Base-by-base conservation (phyloP, 768 basidiomycete species). In the Naganishia kalamii region DNA sequence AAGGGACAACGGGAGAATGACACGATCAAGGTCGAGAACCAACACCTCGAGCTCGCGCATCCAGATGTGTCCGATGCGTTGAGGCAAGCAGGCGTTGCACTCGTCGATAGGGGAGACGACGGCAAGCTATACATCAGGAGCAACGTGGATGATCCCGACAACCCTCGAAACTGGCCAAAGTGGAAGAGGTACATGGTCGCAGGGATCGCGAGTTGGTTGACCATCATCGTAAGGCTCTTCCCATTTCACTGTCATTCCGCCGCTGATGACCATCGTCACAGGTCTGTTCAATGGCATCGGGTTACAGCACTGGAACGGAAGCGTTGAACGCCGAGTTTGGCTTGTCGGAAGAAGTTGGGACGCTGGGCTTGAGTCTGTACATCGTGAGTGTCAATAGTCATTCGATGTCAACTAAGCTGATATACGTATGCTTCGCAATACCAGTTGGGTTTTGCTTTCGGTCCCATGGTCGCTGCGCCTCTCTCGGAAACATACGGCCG, bases 161-260 rank as follows among this genome's bases (percentile, higher is more conserved):
- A 54, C 57, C 71, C 71, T 4, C 27, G 71, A 23, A 72, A 65
- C 41, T 72, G 70, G 69, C 66, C 65, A 29, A 72, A 70, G 32
- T 72, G 71, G 71, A 69, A 69, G 50, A 33, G 71, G 30, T 72
- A 72, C 27, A 33, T 54, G 29, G 43, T 72, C 3, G 71, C 70
- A 0, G 67, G 65, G 8, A 50, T 72, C 21, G 71, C 71, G 12
- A 52, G 60, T 17, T 63, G 61, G 46, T 41, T 72, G 47, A 72
- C 70, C 47, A 70, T 69, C 46, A 48, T 72, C 43, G 71, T 69
- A 61, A 60, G 68, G 40, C 32, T 68, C 5, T 68, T 69, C 5
- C 43, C 4, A 67, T 59, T 13, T 13, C 11, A 4, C 2, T 27
- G 12, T 23, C 4, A 37, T 21, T 32, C 27, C 2, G 3, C 40